phyloP scores from a whole-genome alignment of 2,329 filamentous ascomycete species.

The Ascocoryne sarcoides region DNA sequence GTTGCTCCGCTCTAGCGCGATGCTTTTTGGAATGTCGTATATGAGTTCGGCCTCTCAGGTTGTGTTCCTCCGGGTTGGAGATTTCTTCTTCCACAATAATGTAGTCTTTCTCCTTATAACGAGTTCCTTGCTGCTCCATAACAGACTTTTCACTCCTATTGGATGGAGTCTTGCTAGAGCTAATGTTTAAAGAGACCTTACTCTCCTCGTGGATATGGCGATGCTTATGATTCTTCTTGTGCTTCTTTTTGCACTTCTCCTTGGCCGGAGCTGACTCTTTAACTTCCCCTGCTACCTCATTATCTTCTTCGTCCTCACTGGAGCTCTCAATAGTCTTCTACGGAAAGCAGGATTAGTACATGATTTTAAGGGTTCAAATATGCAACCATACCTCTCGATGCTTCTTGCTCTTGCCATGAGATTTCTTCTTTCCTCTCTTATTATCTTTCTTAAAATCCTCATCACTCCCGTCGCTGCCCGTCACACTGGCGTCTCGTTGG shows the following conservation, averaged over 20 bases:
- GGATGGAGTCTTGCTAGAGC: not conserved
- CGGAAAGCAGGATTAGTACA: not conserved
- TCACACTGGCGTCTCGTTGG: constrained; percentile 25
- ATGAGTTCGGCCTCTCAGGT: constrained; percentile 6
- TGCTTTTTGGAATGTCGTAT: too few relatives aligned
- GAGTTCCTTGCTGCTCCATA: constrained; percentile 1
- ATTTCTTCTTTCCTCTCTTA: constrained; percentile 8
- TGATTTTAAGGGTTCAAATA: not conserved
- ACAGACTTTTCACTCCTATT: not conserved
- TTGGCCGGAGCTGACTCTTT: not conserved
- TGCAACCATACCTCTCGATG: constrained; percentile 4
- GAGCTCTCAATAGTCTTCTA: constrained; percentile 2
- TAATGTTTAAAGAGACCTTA: not conserved
- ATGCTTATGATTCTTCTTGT: constrained; percentile 1
- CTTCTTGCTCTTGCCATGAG: constrained; percentile 7
- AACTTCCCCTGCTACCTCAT: not conserved
- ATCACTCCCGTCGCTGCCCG: constrained; percentile 9
- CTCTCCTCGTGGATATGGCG: constrained; percentile 4
- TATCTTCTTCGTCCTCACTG: not conserved
- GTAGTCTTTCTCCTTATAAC: constrained; percentile 9
- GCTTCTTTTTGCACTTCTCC: constrained; percentile 1
- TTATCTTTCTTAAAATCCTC: constrained; percentile 7
- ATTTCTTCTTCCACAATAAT: constrained; percentile 12
- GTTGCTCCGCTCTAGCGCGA: not conserved
- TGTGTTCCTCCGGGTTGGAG: constrained; percentile 6